Conservation (phyloP, 2,329 filamentous ascomycete species). For the Cladosporium phlei region DNA sequence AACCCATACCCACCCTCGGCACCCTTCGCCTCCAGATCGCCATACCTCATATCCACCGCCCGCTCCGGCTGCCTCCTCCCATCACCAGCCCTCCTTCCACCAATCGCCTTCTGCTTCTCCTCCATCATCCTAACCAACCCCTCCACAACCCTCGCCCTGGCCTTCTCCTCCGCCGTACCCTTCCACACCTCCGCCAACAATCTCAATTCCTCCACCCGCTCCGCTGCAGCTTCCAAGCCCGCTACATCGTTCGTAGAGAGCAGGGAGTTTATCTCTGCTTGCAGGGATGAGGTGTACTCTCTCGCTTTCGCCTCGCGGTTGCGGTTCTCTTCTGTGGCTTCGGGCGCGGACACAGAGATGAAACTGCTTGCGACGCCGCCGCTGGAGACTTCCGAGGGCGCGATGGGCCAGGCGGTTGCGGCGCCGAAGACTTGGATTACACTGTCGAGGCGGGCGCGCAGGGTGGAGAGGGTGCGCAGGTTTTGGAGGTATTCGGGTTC, state of each 20-base stretch:
- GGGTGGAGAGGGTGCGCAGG: constrained; percentile 74
- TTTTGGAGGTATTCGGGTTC: constrained; percentile 60
- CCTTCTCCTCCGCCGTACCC: constrained; percentile 92
- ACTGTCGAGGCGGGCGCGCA: constrained; percentile 76
- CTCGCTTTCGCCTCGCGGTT: constrained; percentile 83
- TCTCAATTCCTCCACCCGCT: constrained; percentile 71
- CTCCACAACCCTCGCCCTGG: constrained; percentile 75
- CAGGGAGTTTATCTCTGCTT: constrained; percentile 66
- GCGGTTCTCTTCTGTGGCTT: constrained; percentile 51
- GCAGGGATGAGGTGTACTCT: constrained; percentile 66
- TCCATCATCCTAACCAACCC: constrained; percentile 75
- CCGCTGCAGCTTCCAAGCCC: constrained; percentile 68
- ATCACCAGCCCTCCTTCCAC: constrained; percentile 14
- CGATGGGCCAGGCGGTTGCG: constrained; percentile 91
- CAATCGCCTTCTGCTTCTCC: constrained; percentile 54
- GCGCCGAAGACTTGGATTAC: constrained; percentile 91
- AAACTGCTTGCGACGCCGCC: constrained; percentile 74
- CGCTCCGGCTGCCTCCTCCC: constrained; percentile 14
- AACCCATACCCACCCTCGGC: constrained; percentile 45
- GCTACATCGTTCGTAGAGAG: constrained; percentile 53
- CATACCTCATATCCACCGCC: constrained; percentile 12
- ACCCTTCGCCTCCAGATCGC: constrained; percentile 4
- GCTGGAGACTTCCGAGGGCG: constrained; percentile 79
- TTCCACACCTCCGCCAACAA: constrained; percentile 80
- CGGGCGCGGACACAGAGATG: constrained; percentile 82